A percentile compares a stretch with the other conserved stretches of the same genome.
phyloP scores from a whole-genome alignment of 495 filamentous ascomycete species.

The Neurospora africana region DNA sequence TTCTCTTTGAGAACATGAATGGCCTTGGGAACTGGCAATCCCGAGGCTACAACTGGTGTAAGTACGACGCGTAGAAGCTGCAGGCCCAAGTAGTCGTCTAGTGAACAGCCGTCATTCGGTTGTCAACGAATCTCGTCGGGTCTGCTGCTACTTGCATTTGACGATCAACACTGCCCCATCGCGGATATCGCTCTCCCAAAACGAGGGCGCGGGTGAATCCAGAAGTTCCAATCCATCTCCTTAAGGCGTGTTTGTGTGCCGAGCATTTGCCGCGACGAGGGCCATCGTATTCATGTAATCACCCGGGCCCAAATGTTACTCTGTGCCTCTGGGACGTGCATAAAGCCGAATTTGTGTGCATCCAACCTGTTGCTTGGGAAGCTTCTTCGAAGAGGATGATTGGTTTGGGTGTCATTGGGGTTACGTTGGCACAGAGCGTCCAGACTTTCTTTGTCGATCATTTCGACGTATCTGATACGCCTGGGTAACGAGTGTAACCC shows the following conservation, averaged over 20 bases:
- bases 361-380: neutral
- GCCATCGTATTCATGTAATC: neutral
- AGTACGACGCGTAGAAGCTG: neutral
- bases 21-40: neutral
- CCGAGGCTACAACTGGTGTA: neutral
- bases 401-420: neutral
- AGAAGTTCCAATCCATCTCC: neutral
- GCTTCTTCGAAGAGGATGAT: neutral
- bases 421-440: neutral
- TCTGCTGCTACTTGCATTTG: neutral
- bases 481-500: neutral
- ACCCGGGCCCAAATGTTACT: neutral
- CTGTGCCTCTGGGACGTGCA: neutral
- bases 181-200: neutral
- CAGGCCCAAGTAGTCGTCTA: neutral
- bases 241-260: neutral
- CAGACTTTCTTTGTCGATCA: neutral
- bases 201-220: neutral
- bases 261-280: neutral
- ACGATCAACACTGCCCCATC: neutral
- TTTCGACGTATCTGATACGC: neutral
- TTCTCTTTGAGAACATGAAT: neutral
- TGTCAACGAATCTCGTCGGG: neutral
- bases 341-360: neutral
- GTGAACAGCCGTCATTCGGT: neutral